These are phyloP conservation scores for Aspergillus heteromorphus DNA, from an alignment of 495 filamentous ascomycete species.

Conservation along the genomic window DNA sequence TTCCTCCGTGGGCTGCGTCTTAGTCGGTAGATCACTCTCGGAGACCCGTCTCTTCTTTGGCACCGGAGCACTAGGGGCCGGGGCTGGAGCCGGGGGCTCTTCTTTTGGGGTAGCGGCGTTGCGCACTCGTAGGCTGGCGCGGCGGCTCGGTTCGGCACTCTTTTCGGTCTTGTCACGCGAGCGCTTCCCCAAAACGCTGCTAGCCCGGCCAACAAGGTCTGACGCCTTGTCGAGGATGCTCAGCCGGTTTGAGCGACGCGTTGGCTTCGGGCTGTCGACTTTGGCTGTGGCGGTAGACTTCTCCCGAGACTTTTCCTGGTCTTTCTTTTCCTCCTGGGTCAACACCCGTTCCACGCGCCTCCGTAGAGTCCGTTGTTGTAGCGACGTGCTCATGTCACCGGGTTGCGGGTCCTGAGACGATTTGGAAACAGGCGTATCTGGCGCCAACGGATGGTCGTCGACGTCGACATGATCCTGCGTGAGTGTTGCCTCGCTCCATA, in stretches of 20 bases:
- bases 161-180: conserved; percentile 39
- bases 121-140: conserved; percentile 38
- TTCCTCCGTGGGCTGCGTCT: conserved; percentile 34
- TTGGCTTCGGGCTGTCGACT: conserved; percentile 1
- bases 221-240: conserved; percentile 40
- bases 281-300: conserved; percentile 9
- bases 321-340: conserved; percentile 40
- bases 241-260: conserved; percentile 28
- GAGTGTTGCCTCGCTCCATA: conserved; percentile 31
- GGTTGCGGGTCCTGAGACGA: conserved; percentile 38
- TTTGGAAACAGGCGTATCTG: conserved; percentile 38
- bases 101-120: conserved; percentile 28
- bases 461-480: conserved; percentile 27
- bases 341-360: conserved; percentile 43
- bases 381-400: conserved; percentile 25
- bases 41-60: conserved; percentile 46
- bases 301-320: conserved; percentile 9
- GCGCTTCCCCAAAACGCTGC: conserved; percentile 52
- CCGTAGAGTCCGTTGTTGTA: conserved; percentile 42
- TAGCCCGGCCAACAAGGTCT: conserved; percentile 37
- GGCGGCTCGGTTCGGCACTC: conserved; percentile 36
- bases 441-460: conserved; percentile 32
- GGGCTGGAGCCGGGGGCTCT: conserved; percentile 9
- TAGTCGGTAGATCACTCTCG: conserved; percentile 41
- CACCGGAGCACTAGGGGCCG: conserved; percentile 25